These are phyloP conservation scores for Datisca glomerata DNA, from an alignment of 306 rosid genomes.

Conservation along the genomic window DNA sequence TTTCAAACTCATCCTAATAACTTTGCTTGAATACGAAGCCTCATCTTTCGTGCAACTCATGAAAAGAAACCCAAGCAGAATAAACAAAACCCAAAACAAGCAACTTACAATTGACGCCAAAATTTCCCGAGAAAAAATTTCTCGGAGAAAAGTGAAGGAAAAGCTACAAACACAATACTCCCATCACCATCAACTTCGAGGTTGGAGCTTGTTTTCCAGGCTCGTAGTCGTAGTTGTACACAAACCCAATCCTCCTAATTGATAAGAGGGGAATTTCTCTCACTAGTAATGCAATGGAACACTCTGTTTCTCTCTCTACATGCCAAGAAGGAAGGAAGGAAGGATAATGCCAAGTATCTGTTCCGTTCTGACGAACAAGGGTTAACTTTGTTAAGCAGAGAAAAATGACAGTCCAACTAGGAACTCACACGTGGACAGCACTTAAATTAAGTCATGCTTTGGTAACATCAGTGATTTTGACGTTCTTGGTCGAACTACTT, in stretches of 20 bases:
- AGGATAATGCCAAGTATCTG: slow-evolving; percentile 28
- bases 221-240: not conserved
- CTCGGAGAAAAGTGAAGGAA: slow-evolving; percentile 11
- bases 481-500: slow-evolving; percentile 32
- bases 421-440: slow-evolving; percentile 41
- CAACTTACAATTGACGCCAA: slow-evolving; percentile 31
- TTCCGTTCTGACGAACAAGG: slow-evolving; percentile 32
- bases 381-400: slow-evolving; percentile 6
- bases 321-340: slow-evolving; percentile 17
- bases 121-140: slow-evolving; percentile 14
- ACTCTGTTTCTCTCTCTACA: slow-evolving; percentile 20
- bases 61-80: slow-evolving; percentile 11
- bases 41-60: slow-evolving; percentile 30
- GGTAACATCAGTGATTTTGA: slow-evolving; percentile 31
- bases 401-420: not conserved
- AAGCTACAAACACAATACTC: slow-evolving; percentile 6
- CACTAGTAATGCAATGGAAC: slow-evolving; percentile 2
- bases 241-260: not conserved
- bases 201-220: slow-evolving; percentile 11
- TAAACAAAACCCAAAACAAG: slow-evolving; percentile 15
- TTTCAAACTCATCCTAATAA: slow-evolving; percentile 14
- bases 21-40: slow-evolving; percentile 55
- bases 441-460: too few species aligned
- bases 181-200: slow-evolving; percentile 14
- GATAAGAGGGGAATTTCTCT: not conserved